phyloP scores from a whole-genome alignment of 2,329 filamentous ascomycete genomes.

The Sporothrix dimorphospora region DNA sequence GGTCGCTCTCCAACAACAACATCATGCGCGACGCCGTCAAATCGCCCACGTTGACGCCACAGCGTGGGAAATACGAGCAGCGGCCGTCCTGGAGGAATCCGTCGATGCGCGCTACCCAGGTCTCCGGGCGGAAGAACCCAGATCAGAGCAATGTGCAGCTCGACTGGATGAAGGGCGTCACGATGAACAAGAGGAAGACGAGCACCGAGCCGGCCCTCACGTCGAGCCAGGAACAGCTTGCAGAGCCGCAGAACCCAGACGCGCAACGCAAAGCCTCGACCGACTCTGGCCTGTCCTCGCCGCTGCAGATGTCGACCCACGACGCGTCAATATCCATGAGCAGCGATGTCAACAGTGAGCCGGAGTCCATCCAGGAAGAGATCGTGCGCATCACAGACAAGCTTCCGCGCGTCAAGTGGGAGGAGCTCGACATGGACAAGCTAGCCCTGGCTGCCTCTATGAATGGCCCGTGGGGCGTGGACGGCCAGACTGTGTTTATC shows the following conservation, averaged over 20 bases:
- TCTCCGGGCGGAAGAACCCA: conserved; percentile 42
- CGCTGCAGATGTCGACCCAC: conserved; percentile 56
- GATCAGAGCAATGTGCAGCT: conserved; percentile 62
- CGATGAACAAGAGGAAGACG: conserved; percentile 60
- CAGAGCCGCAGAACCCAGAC: not conserved
- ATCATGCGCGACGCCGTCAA: conserved; percentile 31
- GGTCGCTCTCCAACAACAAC: conserved; percentile 23
- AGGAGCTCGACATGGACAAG: conserved; percentile 66
- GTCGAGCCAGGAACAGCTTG: conserved; percentile 19
- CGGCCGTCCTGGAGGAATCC: conserved; percentile 56
- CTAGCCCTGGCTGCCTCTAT: conserved; percentile 63
- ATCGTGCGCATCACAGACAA: conserved; percentile 64
- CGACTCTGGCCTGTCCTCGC: conserved; percentile 35
- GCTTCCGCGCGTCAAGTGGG: conserved; percentile 66
- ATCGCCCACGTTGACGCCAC: conserved; percentile 45
- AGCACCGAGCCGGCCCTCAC: conserved; percentile 40
- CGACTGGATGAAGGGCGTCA: conserved; percentile 71
- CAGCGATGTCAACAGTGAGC: conserved; percentile 63
- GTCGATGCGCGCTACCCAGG: conserved; percentile 61
- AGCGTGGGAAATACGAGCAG: conserved; percentile 43
- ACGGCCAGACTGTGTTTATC: conserved; percentile 61
- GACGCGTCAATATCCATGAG: conserved; percentile 52
- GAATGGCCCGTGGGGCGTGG: conserved; percentile 65
- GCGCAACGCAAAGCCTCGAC: conserved; percentile 30
- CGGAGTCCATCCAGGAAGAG: conserved; percentile 66